A percentile compares a stretch with the other conserved stretches of the same genome.
Evolutionary conservation across 2,329 filamentous ascomycete species (phyloP).

Genomic region (Cladosporium sp.): DNA sequence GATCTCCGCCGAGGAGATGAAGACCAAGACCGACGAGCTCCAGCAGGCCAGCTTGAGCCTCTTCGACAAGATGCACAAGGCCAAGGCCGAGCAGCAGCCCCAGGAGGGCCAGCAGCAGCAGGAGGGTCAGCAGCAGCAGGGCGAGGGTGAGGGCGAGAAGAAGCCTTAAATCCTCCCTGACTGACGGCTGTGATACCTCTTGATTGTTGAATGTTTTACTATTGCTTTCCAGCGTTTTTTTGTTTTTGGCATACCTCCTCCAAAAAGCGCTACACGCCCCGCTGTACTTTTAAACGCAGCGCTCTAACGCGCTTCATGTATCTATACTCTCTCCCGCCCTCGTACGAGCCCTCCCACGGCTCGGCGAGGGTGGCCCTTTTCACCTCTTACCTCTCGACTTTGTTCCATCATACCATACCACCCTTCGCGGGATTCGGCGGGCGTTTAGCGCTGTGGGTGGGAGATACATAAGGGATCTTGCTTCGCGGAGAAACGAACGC

Average conservation of each 20-base stretch:
- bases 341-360: slow-evolving; percentile 1
- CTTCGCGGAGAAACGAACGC: too few species aligned
- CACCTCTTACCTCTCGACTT: too few species aligned
- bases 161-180: slow-evolving; percentile 49
- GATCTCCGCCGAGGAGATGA: slow-evolving; percentile 84
- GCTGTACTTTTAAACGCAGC: slow-evolving; percentile 9
- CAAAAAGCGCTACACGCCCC: slow-evolving; percentile 3
- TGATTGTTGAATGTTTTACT: slow-evolving; percentile 4
- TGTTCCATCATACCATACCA: too few species aligned
- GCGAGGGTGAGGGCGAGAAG: slow-evolving; percentile 61
- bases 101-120: slow-evolving; percentile 47
- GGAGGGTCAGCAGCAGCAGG: slow-evolving; percentile 26
- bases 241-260: slow-evolving; percentile 7
- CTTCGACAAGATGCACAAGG: slow-evolving; percentile 99
- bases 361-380: slow-evolving; percentile 5
- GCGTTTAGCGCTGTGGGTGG: too few species aligned
- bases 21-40: slow-evolving; percentile 97
- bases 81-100: slow-evolving; percentile 53
- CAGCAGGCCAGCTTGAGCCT: slow-evolving; percentile 92
- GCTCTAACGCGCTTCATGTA: slow-evolving; percentile 8
- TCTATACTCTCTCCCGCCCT: slow-evolving; percentile 7
- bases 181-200: slow-evolving; percentile 4
- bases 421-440: too few species aligned
- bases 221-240: slow-evolving; percentile 4
- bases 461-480: too few species aligned